A percentile compares a stretch with the other conserved stretches of the same genome.
phyloP scores from a whole-genome alignment of 108 stramenopile species.

The Conticribra guillardii region DNA sequence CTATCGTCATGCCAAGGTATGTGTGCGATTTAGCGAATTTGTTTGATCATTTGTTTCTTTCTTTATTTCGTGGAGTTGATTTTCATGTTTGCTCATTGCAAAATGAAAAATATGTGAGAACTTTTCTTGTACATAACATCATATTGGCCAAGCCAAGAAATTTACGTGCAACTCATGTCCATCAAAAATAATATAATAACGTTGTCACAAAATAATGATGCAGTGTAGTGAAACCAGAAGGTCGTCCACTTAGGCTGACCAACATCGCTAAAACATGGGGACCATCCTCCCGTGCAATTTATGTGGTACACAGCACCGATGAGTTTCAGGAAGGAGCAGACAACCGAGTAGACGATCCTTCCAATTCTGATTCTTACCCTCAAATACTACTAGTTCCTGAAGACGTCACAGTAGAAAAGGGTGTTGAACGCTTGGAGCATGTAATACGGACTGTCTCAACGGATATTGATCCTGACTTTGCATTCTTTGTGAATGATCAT shows the following conservation, averaged over 20 bases:
- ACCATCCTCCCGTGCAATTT: constrained; percentile 65
- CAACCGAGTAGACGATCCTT: constrained; percentile 27
- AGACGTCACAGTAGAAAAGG: constrained; percentile 65
- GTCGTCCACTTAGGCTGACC: constrained; percentile 54
- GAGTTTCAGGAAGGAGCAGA: constrained; percentile 64
- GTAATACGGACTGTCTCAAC: constrained; percentile 68
- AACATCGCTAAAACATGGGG: constrained; percentile 90
- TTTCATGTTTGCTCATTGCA: too few species aligned
- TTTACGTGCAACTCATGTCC: background rate
- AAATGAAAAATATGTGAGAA: too few species aligned
- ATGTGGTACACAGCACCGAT: constrained; percentile 64
- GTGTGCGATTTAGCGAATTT: too few species aligned
- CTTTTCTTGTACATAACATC: background rate
- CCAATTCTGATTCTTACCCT: constrained; percentile 54
- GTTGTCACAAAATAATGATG: too few species aligned
- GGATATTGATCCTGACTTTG: constrained; percentile 82
- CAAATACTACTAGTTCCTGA: constrained; percentile 70
- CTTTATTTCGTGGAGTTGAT: too few species aligned
- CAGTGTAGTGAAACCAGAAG: constrained; percentile 83
- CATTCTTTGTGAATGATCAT: constrained; percentile 92
- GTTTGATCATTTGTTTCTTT: too few species aligned
- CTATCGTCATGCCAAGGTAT: constrained; percentile 69
- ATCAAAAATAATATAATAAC: too few species aligned
- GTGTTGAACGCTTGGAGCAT: constrained; percentile 70
- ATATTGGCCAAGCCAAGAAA: background rate